These are phyloP conservation scores for Metrosideros polymorpha DNA, from an alignment of 441 rosid genomes.

Conservation along the genomic window DNA sequence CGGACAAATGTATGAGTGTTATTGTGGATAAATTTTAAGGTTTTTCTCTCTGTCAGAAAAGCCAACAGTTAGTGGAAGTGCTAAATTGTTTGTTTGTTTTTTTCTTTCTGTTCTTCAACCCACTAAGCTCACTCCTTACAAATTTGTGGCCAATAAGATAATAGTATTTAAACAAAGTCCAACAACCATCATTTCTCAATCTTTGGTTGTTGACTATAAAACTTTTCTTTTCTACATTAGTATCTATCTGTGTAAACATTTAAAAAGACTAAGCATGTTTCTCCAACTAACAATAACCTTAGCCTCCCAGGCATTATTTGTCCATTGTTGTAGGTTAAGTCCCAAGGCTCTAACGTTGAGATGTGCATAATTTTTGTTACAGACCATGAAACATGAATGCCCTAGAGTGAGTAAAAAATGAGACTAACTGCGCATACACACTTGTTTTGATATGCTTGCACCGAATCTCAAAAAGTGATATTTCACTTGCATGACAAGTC, in stretches of 20 bases:
- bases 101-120: neutral
- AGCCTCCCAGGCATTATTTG: neutral
- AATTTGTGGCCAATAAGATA: neutral
- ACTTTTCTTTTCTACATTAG: neutral
- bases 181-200: neutral
- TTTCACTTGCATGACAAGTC: neutral
- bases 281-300: neutral
- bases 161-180: neutral
- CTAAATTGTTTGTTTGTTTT: neutral
- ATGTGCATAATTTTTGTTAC: neutral
- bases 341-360: neutral
- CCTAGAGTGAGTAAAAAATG: neutral
- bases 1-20: neutral
- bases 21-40: neutral
- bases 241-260: neutral
- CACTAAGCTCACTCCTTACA: neutral
- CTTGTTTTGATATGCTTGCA: neutral
- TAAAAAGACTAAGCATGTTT: neutral
- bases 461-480: neutral
- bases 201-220: neutral
- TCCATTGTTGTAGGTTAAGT: neutral
- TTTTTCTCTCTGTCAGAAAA: neutral
- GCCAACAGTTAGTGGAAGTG: neutral
- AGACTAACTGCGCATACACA: too few relatives aligned
- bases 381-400: neutral